A percentile compares a stretch with the other conserved stretches of the same genome.
These are phyloP conservation scores for Pestalotiopsis sp. DNA, from an alignment of 2,329 filamentous ascomycete species.

Conservation along the genomic window DNA sequence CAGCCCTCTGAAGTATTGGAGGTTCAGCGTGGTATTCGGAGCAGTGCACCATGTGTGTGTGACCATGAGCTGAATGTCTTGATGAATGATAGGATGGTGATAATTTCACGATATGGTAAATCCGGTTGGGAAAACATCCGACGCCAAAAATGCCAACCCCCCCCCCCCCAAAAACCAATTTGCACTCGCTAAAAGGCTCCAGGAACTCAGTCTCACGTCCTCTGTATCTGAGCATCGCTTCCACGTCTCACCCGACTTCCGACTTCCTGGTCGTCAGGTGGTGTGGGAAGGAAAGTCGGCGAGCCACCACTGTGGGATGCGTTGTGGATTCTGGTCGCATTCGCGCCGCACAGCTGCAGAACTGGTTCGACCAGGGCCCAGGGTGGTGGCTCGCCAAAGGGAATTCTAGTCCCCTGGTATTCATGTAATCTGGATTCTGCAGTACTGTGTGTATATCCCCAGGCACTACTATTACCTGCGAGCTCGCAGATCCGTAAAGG, in stretches of 20 bases:
- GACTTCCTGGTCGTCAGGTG: not conserved
- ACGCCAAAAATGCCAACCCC: too few species aligned
- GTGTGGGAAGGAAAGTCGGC: not conserved
- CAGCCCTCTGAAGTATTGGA: not conserved
- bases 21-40: not conserved
- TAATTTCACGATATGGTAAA: too few species aligned
- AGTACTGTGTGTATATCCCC: not conserved
- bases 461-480: not conserved
- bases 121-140: too few species aligned
- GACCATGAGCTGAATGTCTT: too few species aligned
- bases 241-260: not conserved
- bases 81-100: too few species aligned
- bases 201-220: too few species aligned
- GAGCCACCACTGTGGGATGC: not conserved
- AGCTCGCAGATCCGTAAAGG: not conserved
- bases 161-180: not conserved
- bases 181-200: not conserved
- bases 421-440: not conserved
- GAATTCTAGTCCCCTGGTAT: not conserved
- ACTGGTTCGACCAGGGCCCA: not conserved
- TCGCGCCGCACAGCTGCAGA: not conserved
- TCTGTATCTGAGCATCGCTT: not conserved
- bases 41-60: not conserved
- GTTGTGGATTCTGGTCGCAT: not conserved
- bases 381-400: not conserved